A percentile compares a stretch with the other conserved stretches of the same genome.
Evolutionary conservation across 2,329 filamentous ascomycete genomes (phyloP).

Genomic region (Aphanoascus verrucosus): DNA sequence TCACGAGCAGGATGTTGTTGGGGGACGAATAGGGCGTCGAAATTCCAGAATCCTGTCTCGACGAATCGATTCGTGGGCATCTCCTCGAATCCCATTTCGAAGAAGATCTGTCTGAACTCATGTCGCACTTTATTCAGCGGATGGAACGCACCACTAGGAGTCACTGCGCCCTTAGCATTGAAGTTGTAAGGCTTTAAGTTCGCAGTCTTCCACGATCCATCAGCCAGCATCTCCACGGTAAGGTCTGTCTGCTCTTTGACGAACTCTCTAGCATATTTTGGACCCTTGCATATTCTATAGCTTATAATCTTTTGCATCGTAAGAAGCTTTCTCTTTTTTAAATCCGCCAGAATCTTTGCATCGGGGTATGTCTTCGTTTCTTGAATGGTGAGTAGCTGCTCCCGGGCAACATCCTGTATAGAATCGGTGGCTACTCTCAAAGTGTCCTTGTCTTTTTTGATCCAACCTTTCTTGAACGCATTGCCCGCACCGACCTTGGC

Average conservation of each 20-base stretch:
- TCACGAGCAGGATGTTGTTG: conserved; percentile 97
- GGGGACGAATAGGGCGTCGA: conserved; percentile 90
- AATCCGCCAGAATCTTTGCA: conserved; percentile 63
- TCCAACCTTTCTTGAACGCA: conserved; percentile 69
- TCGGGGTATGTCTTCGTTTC: conserved; percentile 59
- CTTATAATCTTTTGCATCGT: conserved; percentile 71
- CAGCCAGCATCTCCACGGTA: conserved; percentile 80
- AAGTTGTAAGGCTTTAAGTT: conserved; percentile 80
- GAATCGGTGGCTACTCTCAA: conserved; percentile 51
- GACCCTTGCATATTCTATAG: conserved; percentile 74
- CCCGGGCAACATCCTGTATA: conserved; percentile 68
- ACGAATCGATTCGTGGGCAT: conserved; percentile 93
- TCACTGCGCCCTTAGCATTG: conserved; percentile 51
- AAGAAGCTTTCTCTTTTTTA: conserved; percentile 87
- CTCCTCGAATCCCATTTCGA: conserved; percentile 97
- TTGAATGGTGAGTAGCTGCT: conserved; percentile 64
- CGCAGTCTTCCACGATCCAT: conserved; percentile 82
- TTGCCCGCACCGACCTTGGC: conserved; percentile 74
- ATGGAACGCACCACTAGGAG: conserved; percentile 41
- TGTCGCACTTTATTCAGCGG: conserved; percentile 83
- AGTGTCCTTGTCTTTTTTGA: conserved; percentile 52
- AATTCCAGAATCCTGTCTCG: conserved; percentile 98
- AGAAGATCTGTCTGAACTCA: conserved; percentile 97
- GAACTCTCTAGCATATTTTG: conserved; percentile 80
- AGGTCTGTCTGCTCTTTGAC: conserved; percentile 90